Conservation (phyloP, 2,329 filamentous ascomycete species). For the Penicillium sp. region DNA sequence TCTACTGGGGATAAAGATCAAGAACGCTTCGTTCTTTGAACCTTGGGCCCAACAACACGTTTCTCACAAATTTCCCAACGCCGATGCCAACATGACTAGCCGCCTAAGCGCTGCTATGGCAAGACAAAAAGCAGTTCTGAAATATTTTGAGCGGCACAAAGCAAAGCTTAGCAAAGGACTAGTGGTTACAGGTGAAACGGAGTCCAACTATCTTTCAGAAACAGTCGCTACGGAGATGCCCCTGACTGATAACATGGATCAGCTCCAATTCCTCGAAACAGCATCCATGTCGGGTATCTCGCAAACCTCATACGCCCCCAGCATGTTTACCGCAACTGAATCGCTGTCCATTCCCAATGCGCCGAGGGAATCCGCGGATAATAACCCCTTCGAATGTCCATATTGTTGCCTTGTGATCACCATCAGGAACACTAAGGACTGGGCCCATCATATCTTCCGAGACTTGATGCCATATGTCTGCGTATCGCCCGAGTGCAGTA, state of each 20-base stretch:
- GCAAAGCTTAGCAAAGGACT: not conserved
- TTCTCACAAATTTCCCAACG: not conserved
- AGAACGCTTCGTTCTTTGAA: not conserved
- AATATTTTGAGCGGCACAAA: not conserved
- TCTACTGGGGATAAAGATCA: constrained; percentile 1
- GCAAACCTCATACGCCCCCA: not conserved
- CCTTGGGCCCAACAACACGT: not conserved
- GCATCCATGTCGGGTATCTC: not conserved
- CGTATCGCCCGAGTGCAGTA: not conserved
- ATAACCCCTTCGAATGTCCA: not conserved
- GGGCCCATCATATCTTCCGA: not conserved
- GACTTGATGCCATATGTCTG: not conserved
- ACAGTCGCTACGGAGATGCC: not conserved
- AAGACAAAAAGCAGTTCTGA: not conserved
- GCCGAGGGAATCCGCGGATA: not conserved
- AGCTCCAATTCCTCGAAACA: not conserved
- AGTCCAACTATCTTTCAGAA: not conserved
- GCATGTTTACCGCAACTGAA: not conserved
- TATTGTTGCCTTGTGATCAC: not conserved
- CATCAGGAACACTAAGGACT: not conserved
- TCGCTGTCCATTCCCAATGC: not conserved
- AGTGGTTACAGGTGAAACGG: no score
- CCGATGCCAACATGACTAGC: no score
- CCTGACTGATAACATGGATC: not conserved
- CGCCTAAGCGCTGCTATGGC: not conserved